A percentile compares a stretch with the other conserved stretches of the same genome.
Conservation (phyloP, 2,329 filamentous ascomycete genomes). For the Ceratocystis colombiana region DNA sequence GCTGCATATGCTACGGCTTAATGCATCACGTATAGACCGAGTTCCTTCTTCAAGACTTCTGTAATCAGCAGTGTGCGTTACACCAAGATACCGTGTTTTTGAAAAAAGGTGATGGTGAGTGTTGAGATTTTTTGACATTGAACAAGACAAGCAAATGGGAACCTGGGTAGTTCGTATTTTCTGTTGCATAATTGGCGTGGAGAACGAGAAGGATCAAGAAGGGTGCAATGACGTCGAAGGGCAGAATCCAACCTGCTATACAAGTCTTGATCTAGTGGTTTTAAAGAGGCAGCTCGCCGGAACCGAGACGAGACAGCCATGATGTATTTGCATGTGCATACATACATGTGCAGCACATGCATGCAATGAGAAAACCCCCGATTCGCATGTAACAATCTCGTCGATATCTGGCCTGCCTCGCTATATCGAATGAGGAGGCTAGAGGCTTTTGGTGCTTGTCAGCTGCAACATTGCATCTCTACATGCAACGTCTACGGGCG, state of each 20-base stretch:
- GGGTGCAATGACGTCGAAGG: neutral
- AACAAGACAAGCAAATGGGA: neutral
- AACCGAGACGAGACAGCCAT: neutral
- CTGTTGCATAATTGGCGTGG: neutral
- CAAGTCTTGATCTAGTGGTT: neutral
- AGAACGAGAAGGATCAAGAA: neutral
- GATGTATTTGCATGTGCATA: neutral
- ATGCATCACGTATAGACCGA: neutral
- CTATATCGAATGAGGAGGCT: neutral
- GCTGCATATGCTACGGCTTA: neutral
- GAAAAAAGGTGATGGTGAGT: neutral
- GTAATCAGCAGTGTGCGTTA: neutral
- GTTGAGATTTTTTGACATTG: neutral
- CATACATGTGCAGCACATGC: neutral
- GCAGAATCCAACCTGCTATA: neutral
- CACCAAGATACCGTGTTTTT: neutral
- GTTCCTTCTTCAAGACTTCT: neutral
- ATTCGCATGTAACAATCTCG: neutral
- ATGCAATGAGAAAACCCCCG: neutral
- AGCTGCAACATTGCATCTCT: neutral
- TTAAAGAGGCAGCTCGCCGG: neutral
- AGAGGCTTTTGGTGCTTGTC: neutral
- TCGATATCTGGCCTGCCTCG: neutral
- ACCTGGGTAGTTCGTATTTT: neutral
- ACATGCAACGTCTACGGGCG: neutral